These are phyloP conservation scores for Afroboletus lepidellus DNA, from an alignment of 1,284 basidiomycete genomes.

Conservation along the genomic window DNA sequence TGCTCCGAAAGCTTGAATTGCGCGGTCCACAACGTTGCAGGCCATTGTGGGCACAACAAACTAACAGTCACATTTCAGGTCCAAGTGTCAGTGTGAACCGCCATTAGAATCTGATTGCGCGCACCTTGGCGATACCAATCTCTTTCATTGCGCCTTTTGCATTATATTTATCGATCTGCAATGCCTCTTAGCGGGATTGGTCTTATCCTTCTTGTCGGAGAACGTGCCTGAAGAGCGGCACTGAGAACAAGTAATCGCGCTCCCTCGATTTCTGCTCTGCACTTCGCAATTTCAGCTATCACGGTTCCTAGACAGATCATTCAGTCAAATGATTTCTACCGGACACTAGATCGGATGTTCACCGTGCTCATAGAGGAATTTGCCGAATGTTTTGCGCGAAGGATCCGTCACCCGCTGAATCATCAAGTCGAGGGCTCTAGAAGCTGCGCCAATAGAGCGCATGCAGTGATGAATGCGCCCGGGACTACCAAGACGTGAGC, in stretches of 20 bases:
- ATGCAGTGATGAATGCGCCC: slow-evolving; percentile 99
- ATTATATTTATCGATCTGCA: slow-evolving; percentile 81
- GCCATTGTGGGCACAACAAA: slow-evolving; percentile 93
- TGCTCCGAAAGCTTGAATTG: slow-evolving; percentile 93
- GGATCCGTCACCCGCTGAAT: slow-evolving; percentile 92
- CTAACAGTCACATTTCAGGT: slow-evolving; percentile 40
- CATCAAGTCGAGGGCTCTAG: slow-evolving; percentile 84
- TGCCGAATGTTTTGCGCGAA: slow-evolving; percentile 90
- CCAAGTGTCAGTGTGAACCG: not conserved
- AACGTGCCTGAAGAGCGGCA: slow-evolving; percentile 79
- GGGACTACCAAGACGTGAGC: slow-evolving; percentile 50
- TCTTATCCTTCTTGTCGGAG: not conserved
- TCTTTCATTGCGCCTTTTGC: slow-evolving; percentile 97
- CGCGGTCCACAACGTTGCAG: slow-evolving; percentile 83
- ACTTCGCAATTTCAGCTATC: slow-evolving; percentile 86
- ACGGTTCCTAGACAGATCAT: slow-evolving; percentile 66
- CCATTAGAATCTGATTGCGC: not conserved
- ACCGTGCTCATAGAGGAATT: slow-evolving; percentile 90
- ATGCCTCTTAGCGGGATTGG: slow-evolving; percentile 5
- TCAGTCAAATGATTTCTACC: slow-evolving; percentile 1
- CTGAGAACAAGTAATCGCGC: slow-evolving; percentile 86
- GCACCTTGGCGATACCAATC: slow-evolving; percentile 94
- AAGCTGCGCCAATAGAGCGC: slow-evolving; percentile 91
- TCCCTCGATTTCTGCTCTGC: slow-evolving; percentile 89
- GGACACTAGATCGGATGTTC: slow-evolving; percentile 14